Conservation (phyloP, 257 asterid genomes). For the Ajuga chamaepitys region DNA sequence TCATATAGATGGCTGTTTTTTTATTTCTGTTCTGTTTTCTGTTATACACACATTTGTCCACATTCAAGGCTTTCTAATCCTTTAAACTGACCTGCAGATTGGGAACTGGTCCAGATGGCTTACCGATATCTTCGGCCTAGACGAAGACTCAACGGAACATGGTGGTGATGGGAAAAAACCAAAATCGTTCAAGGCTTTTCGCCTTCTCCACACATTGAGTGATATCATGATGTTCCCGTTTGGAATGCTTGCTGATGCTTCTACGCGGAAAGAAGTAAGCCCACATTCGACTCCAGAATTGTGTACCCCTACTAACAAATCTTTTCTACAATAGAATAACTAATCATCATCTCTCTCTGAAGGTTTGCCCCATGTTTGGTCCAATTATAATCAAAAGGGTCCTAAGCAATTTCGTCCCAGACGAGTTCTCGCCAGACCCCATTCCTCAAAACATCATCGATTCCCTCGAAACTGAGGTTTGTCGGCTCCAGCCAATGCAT, state of each 20-base stretch:
- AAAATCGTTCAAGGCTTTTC: constrained; percentile 60
- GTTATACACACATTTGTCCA: too few relatives aligned
- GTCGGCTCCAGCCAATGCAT: constrained; percentile 1
- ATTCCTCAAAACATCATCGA: constrained; percentile 57
- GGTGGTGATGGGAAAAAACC: constrained; percentile 27
- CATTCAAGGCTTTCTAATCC: neutral
- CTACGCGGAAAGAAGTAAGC: constrained; percentile 72
- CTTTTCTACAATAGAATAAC: neutral
- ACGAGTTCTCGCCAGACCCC: constrained; percentile 82
- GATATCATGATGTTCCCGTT: constrained; percentile 96
- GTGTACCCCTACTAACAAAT: too few relatives aligned
- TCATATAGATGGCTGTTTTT: too few relatives aligned
- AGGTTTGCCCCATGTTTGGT: constrained; percentile 83
- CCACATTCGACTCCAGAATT: too few relatives aligned
- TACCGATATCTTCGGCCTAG: constrained; percentile 67
- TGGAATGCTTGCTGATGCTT: constrained; percentile 76
- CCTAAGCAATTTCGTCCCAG: constrained; percentile 58
- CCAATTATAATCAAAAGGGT: constrained; percentile 63
- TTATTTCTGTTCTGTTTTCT: too few relatives aligned
- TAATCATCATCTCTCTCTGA: constrained; percentile 17
- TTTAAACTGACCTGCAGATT: constrained; percentile 41
- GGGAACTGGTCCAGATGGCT: constrained; percentile 98
- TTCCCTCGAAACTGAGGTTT: constrained; percentile 73
- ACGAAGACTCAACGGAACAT: constrained; percentile 46
- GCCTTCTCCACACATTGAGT: constrained; percentile 76